Evolutionary conservation across 176 grass and related monocot genomes (phyloP).

Genomic region (Oryza meyeriana): DNA sequence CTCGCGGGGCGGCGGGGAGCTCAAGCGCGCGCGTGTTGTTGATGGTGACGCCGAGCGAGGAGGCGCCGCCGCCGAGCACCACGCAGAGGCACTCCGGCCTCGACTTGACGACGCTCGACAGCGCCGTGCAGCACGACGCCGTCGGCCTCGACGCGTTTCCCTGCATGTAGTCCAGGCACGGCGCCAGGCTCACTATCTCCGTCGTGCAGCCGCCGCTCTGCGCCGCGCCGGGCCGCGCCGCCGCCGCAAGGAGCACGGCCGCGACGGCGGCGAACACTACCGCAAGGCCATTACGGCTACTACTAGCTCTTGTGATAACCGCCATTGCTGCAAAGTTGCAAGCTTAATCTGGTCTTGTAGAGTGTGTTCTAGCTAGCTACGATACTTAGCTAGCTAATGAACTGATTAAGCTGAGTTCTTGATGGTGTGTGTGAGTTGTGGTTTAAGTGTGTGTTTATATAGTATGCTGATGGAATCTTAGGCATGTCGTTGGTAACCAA

Average conservation of each 20-base stretch:
- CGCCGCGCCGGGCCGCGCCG: background rate
- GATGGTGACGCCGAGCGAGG: slow-evolving; percentile 43
- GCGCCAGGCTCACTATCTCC: slow-evolving; percentile 35
- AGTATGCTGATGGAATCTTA: background rate
- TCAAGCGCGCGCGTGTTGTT: slow-evolving; percentile 52
- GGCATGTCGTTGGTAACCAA: slow-evolving; percentile 23
- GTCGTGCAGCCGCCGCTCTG: slow-evolving; percentile 38
- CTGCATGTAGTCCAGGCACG: slow-evolving; percentile 50
- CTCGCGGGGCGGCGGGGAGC: slow-evolving; percentile 41
- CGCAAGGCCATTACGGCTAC: background rate
- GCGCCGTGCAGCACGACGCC: slow-evolving; percentile 54
- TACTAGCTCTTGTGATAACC: no score
- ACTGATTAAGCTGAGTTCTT: background rate
- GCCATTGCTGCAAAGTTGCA: slow-evolving; percentile 27
- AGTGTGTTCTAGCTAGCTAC: background rate
- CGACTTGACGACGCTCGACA: slow-evolving; percentile 37
- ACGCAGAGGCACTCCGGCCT: slow-evolving; percentile 53
- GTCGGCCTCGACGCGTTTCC: slow-evolving; percentile 45
- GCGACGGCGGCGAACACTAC: background rate
- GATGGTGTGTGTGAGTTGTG: background rate
- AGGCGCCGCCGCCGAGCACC: slow-evolving; percentile 40
- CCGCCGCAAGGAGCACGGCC: background rate
- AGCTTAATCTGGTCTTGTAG: background rate
- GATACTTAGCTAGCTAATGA: background rate
- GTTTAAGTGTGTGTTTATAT: slow-evolving; percentile 3